A percentile compares a stretch with the other conserved stretches of the same genome.
Conservation (phyloP, 495 filamentous ascomycete genomes). For the Hypoxylon cercidicola region DNA sequence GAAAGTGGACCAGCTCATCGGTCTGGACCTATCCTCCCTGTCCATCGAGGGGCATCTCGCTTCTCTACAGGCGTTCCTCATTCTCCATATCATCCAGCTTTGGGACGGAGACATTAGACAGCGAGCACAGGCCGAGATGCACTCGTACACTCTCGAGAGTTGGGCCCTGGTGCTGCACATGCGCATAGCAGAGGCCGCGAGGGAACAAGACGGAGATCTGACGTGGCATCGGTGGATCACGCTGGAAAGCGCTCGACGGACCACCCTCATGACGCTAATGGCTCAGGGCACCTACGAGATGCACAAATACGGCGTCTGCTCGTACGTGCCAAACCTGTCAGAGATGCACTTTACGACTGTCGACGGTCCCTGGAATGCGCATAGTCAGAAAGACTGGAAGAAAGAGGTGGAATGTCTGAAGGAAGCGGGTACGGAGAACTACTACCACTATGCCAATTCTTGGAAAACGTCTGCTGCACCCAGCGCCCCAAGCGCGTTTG, state of each 20-base stretch:
- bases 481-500: background rate
- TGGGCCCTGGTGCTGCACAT: conserved; percentile 2
- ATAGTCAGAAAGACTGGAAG: background rate
- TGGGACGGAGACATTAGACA: conserved; percentile 6
- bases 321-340: background rate
- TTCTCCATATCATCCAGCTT: conserved; percentile 6
- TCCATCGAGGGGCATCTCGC: conserved; percentile 1
- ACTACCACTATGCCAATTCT: background rate
- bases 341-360: background rate
- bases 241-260: background rate
- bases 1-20: background rate
- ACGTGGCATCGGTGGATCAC: conserved; percentile 1
- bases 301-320: conserved; percentile 1
- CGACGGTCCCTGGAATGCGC: conserved; percentile 5
- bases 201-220: background rate
- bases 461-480: background rate
- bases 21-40: background rate
- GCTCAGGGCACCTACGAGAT: background rate
- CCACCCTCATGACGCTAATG: conserved; percentile 1
- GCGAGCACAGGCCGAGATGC: conserved; percentile 1
- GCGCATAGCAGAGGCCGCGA: background rate
- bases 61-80: background rate
- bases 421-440: background rate
- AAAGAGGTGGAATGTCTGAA: background rate
- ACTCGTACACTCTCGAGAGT: background rate